Conservation (phyloP, 1,284 basidiomycete species). For the Ganoderma leucocontextum region DNA sequence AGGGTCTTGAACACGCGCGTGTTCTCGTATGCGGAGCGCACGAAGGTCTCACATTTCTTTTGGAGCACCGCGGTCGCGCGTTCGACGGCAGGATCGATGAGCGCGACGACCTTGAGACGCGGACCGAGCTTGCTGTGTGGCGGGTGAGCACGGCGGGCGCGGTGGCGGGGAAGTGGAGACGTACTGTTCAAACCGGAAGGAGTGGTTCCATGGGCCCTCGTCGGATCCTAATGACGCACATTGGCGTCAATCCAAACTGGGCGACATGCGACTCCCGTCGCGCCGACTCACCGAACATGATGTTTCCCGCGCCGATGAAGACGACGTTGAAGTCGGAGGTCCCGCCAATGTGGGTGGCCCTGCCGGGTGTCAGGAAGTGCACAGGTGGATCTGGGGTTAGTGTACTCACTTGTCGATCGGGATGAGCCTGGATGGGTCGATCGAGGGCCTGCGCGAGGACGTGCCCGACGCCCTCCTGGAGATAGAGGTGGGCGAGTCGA, state of each 20-base stretch:
- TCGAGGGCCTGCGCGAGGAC: slow-evolving; percentile 68
- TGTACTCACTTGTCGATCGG: slow-evolving; percentile 77
- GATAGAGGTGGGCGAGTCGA: slow-evolving; percentile 36
- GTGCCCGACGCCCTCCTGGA: slow-evolving; percentile 45
- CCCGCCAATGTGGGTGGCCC: slow-evolving; percentile 63
- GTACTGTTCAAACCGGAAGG: slow-evolving; percentile 92
- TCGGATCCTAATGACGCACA: slow-evolving; percentile 64
- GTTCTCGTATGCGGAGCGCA: slow-evolving; percentile 91
- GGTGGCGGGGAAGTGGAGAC: slow-evolving; percentile 33
- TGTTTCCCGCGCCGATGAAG: slow-evolving; percentile 93
- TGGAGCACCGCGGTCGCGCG: slow-evolving; percentile 85
- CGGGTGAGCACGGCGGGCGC: slow-evolving; percentile 24
- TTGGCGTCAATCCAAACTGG: slow-evolving; percentile 9
- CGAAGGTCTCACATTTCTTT: slow-evolving; percentile 94
- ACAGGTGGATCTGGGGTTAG: background rate
- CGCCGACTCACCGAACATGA: slow-evolving; percentile 84
- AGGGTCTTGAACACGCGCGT: slow-evolving; percentile 90
- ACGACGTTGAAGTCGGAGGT: slow-evolving; percentile 86
- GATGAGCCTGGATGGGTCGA: slow-evolving; percentile 77
- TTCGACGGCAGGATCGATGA: slow-evolving; percentile 91
- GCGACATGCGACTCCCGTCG: background rate
- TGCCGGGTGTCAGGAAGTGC: slow-evolving; percentile 39
- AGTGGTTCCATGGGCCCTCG: slow-evolving; percentile 94
- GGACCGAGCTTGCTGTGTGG: slow-evolving; percentile 88
- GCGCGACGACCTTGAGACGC: slow-evolving; percentile 93